A percentile compares a stretch with the other conserved stretches of the same genome.
Conservation (phyloP, 2,329 filamentous ascomycete genomes). For the Cordyceps javanica region DNA sequence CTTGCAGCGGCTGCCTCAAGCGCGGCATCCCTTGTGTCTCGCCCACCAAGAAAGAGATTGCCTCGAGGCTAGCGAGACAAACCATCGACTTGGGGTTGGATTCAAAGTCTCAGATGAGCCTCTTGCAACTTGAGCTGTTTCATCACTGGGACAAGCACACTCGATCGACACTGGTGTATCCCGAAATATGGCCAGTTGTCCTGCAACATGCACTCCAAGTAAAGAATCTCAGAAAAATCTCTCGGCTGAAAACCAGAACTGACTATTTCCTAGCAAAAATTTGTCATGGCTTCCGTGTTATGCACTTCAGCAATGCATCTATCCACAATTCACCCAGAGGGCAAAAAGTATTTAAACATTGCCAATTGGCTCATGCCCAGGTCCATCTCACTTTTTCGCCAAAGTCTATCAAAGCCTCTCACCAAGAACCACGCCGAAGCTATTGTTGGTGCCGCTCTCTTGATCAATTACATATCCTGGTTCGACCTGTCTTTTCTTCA, state of each 20-base stretch:
- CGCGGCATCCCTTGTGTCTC: slow-evolving; percentile 17
- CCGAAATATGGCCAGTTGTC: slow-evolving; percentile 22
- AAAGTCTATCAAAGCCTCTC: slow-evolving; percentile 18
- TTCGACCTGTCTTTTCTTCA: neutral
- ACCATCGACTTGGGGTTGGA: neutral
- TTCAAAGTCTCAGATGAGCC: slow-evolving; percentile 18
- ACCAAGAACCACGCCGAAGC: slow-evolving; percentile 20
- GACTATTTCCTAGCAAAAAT: slow-evolving; percentile 18
- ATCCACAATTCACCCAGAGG: slow-evolving; percentile 13
- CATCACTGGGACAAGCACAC: slow-evolving; percentile 24
- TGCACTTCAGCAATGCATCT: slow-evolving; percentile 20
- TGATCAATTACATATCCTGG: neutral
- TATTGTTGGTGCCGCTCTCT: slow-evolving; percentile 7
- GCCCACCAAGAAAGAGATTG: neutral
- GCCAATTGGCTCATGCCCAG: slow-evolving; percentile 19
- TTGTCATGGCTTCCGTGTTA: slow-evolving; percentile 23
- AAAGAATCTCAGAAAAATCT: neutral
- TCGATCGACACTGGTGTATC: slow-evolving; percentile 21
- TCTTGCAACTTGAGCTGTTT: slow-evolving; percentile 27
- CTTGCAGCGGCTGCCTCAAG: slow-evolving; percentile 24
- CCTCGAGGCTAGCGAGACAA: neutral
- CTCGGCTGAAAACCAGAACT: neutral
- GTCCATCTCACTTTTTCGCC: slow-evolving; percentile 20
- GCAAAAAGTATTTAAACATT: slow-evolving; percentile 18
- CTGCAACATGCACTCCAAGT: slow-evolving; percentile 24